These are phyloP conservation scores for Spathaspora boniae DNA, from an alignment of 805 yeast genomes.

Conservation along the genomic window DNA sequence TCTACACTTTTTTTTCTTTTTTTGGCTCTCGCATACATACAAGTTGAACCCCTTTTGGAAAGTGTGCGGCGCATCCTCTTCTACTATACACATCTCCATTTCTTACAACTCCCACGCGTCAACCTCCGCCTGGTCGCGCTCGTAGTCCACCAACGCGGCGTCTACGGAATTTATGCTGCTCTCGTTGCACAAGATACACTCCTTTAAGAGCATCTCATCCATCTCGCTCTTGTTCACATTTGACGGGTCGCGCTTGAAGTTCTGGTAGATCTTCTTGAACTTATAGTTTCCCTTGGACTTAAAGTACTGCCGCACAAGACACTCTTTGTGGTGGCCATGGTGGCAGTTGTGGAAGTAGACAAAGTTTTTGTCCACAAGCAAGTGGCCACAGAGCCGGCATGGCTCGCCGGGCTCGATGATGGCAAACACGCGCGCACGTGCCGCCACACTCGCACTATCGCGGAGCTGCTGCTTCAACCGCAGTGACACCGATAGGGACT, in stretches of 20 bases:
- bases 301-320: slow-evolving; percentile 62
- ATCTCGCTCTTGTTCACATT: slow-evolving; percentile 44
- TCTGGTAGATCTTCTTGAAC: slow-evolving; percentile 59
- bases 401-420: slow-evolving; percentile 80
- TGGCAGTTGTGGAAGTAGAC: slow-evolving; percentile 79
- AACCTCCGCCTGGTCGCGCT: too few species aligned
- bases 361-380: slow-evolving; percentile 70
- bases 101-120: too few species aligned
- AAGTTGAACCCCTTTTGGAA: too few species aligned
- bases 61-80: too few species aligned
- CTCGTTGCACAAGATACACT: slow-evolving; percentile 78
- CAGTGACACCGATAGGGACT: slow-evolving; percentile 57
- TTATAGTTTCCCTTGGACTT: slow-evolving; percentile 62
- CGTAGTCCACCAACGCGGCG: too few species aligned
- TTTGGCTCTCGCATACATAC: too few species aligned
- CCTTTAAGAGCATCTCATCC: slow-evolving; percentile 56
- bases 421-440: slow-evolving; percentile 47
- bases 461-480: slow-evolving; percentile 60
- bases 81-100: too few species aligned
- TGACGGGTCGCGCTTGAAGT: slow-evolving; percentile 44
- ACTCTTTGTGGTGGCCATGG: slow-evolving; percentile 87
- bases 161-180: slow-evolving; percentile 68
- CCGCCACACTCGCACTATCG: slow-evolving; percentile 28
- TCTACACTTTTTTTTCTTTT: not conserved
- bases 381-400: slow-evolving; percentile 67